Conservation (phyloP, 768 basidiomycete genomes). For the Leccinellum luteum region DNA sequence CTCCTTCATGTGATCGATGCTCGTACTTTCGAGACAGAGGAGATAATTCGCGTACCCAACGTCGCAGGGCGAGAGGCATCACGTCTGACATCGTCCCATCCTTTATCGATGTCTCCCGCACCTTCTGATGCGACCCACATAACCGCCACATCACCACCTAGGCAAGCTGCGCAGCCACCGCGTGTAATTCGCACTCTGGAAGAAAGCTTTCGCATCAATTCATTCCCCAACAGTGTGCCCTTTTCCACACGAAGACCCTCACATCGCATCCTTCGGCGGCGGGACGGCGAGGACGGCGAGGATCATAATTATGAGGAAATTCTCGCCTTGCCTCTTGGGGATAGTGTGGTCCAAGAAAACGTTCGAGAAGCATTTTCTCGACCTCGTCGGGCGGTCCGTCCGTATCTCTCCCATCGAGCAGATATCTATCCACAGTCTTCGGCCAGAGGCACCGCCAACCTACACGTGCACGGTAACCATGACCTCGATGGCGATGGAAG, state of each 20-base stretch:
- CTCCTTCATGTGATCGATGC: slow-evolving; percentile 85
- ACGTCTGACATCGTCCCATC: slow-evolving; percentile 10
- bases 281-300: slow-evolving; percentile 30
- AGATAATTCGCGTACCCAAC: slow-evolving; percentile 59
- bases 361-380: slow-evolving; percentile 53
- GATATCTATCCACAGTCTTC: slow-evolving; percentile 25
- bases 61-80: slow-evolving; percentile 23
- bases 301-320: slow-evolving; percentile 43
- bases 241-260: slow-evolving; percentile 20
- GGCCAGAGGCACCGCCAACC: slow-evolving; percentile 12
- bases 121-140: slow-evolving; percentile 9
- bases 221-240: slow-evolving; percentile 11
- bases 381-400: slow-evolving; percentile 45
- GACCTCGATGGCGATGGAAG: slow-evolving; percentile 27
- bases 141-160: slow-evolving; percentile 10
- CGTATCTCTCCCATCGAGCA: slow-evolving; percentile 28
- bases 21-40: slow-evolving; percentile 77
- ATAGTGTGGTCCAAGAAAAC: slow-evolving; percentile 53
- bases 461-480: slow-evolving; percentile 17
- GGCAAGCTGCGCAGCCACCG: slow-evolving; percentile 23
- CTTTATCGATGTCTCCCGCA: slow-evolving; percentile 9
- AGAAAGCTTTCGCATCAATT: slow-evolving; percentile 50
- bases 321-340: slow-evolving; percentile 56
- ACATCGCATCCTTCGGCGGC: slow-evolving; percentile 19
- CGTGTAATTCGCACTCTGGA: slow-evolving; percentile 50